Base-by-base conservation (phyloP, 2,329 filamentous ascomycete species). In the Phyllosticta paracitricarpa region DNA sequence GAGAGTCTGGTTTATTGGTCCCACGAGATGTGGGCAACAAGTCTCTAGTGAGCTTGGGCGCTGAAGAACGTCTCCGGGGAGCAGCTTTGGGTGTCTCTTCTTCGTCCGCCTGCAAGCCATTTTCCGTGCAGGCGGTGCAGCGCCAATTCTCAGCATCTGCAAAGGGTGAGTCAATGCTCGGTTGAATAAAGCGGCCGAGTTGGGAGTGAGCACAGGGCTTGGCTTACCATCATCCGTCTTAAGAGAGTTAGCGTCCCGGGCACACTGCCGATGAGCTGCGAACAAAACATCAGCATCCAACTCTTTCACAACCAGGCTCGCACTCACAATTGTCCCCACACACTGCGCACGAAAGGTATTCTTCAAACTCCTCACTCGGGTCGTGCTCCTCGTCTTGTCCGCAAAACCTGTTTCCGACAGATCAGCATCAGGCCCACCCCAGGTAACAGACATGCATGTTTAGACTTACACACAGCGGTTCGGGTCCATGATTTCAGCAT, bases 191-290 rank as follows among this genome's bases (percentile, higher is more conserved):
- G 59, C 57, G 63, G 59, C 19, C 52, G 51, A 56, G 55, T 30
- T 35, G 52, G 55, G 61, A 61, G 56, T 51, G 57, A 62, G 60
- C 40, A 48, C 62, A 65, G 64, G 71, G 59, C 59, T 61, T 61
- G 59, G 59, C 81, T 73, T 81, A 91, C 89, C 83, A 73, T 86
- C 82, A 64, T 84, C 82, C 65, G 81, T 76, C 67, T 77, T 78
- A 68, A 89, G 76, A 65, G 84, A 84, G 63, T 83, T 83, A 71
- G 84, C 83, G 71, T 88, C 84, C 70, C 88, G 85, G 62, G 91
- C 92, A 76, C 93, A 97, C 82, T 94, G 88, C 73, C 88, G 86
- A 79, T 97, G 93, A 70, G 91, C 93, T 96, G 78, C 71, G 71
- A 69, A 75, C 73, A 75, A 69, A 72, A 73, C 54, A 75, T 78